Base-by-base conservation (phyloP, 495 filamentous ascomycete genomes). In the Aspergillus nidulans region DNA sequence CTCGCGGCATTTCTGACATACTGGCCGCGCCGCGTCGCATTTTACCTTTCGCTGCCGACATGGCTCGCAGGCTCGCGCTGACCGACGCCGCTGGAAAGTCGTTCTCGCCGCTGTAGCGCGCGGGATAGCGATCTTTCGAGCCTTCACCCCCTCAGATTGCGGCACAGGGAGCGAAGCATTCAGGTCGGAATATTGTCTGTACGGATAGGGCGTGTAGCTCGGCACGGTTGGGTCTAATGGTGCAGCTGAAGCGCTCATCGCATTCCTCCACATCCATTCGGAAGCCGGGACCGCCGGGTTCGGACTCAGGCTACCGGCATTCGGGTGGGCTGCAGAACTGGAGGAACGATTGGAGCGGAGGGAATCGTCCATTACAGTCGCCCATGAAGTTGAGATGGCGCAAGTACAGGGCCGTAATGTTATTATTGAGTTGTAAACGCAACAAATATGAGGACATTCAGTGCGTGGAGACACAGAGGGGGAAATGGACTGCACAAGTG, bases 1-100 rank as follows among this genome's bases (percentile, higher is more conserved):
- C 40, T 79, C 75, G 40, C 64, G 51, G 54, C 83, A 86, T 53
- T 82, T 77, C 16, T 69, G 67, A 66, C 83, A 86, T 2, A 39
- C 47, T 3, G 83, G 83, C 57, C 69, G 65, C n/a, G 61, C 70
- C 21, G 80, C 81, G 50, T 77, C 79, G 56, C 82, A 85, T 63
- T 84, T 85, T 53, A 80, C 78, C 59, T 85, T 85, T 39, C 87
- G 77, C 59, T 85, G 81, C 26, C 87, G 74, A 69, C 87, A 90
- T 20, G 86, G 81, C 77, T 87, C 87, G 61, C 87, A 90, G 16
- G 87, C 87, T 26, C 76, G 72, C 0, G 68, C 65, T 6, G 77
- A 73, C n/a, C 77, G 72, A 12, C 63, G 68, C 21, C 66, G 68
- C 18, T 61, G 58, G 6, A 40, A 47, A 0, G 52, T 25, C 0